phyloP scores from a whole-genome alignment of 805 yeast species.

The Barnettozyma populi region DNA sequence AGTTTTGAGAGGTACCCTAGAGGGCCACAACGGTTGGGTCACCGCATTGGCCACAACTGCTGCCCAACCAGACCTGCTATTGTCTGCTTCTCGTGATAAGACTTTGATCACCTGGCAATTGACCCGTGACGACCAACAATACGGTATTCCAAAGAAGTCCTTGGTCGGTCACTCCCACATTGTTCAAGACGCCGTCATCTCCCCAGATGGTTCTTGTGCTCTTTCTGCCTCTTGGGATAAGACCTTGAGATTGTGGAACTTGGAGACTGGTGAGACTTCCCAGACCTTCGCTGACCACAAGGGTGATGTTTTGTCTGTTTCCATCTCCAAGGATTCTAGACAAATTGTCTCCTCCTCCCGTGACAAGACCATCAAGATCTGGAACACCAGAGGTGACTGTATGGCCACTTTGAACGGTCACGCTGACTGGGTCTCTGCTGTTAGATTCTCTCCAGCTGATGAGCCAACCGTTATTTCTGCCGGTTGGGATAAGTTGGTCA shows the following conservation, averaged over 20 bases:
- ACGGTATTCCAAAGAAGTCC: conserved; percentile 97
- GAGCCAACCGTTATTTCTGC: conserved; percentile 87
- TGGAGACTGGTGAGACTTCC: conserved; percentile 88
- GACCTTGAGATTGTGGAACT: conserved; percentile 98
- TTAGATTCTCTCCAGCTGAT: conserved; percentile 89
- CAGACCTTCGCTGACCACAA: conserved; percentile 97
- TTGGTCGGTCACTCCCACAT: conserved; percentile 99
- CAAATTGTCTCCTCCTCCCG: conserved; percentile 98
- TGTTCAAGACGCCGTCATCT: conserved; percentile 94
- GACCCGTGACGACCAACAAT: conserved; percentile 91
- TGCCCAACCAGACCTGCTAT: conserved; percentile 95
- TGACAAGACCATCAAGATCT: conserved; percentile 97
- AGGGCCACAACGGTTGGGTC: conserved; percentile 97
- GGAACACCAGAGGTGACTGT: conserved; percentile 99
- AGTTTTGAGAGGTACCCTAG: conserved; percentile 99
- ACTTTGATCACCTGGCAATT: conserved; percentile 97
- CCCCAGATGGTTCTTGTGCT: conserved; percentile 97
- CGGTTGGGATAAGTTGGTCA: conserved; percentile 97
- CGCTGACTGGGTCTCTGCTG: conserved; percentile 98
- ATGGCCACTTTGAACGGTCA: conserved; percentile 91
- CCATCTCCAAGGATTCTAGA: conserved; percentile 94
- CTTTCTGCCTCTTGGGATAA: conserved; percentile 99
- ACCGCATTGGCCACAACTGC: conserved; percentile 97
- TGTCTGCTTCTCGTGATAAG: conserved; percentile 99
- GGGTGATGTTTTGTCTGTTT: conserved; percentile 94